Base-by-base conservation (phyloP, 441 rosid species). In the Gossypium gossypioides region DNA sequence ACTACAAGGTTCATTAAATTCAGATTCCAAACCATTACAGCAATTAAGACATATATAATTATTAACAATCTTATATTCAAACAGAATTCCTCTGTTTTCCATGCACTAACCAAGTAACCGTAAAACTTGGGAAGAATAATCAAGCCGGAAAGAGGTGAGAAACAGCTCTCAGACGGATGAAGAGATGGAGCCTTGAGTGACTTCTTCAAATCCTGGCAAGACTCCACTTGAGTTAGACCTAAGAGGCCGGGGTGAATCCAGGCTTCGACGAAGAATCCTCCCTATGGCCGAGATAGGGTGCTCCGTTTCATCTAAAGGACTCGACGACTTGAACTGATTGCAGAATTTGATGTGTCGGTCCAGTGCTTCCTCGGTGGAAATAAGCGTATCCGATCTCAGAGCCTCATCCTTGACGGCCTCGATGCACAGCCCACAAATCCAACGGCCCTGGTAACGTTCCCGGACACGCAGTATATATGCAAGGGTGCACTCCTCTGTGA, bases 381-480 rank as follows among this genome's bases (percentile, higher is more conserved):
- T 87, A 34, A 79, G 55, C 44, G 69, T 46, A 2, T 79, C 82
- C 5, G 88, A 86, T 60, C 92, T 76, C 51, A 80, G 44, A 5
- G 79, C 86, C 80, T 88, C 92, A 52, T 79, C 88, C 19, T 88
- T 86, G 15, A 84, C 90, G 0, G 87, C 92, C 74, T 88, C 88
- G 0, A 80, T 77, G 66, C 92, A 88, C 18, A 88, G 92, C 9
- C 92, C 90, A 40, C 92, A 86, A 67, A 88, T 65, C 89, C 89
- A 86, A 44, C 77, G 78, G 16, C 88, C 92, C 13, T 79, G 82
- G 86, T 86, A 81, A 12, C 85, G 81, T 7, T 84, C 88, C 50
- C 85, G 80, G 63, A 83, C 85, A 0, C 81, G 83, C 24, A 70
- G 60, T 55, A 86, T 86, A 72, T 86, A 88, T 3, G 86, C 76